phyloP scores from a whole-genome alignment of 108 stramenopile genomes.

The Skeletonema marinoi region DNA sequence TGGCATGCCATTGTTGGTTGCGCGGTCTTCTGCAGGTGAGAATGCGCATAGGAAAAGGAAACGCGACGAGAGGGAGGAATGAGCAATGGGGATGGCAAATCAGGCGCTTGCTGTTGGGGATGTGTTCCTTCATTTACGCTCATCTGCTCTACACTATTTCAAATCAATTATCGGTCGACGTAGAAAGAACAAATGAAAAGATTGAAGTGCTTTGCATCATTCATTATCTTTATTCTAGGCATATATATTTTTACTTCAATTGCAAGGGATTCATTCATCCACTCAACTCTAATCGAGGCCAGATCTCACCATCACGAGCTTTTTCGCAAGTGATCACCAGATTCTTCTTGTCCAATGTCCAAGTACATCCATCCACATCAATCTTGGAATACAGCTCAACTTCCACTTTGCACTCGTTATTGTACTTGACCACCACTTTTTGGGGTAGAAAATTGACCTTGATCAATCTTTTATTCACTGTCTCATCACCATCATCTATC shows the following conservation, averaged over 20 bases:
- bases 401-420: constrained; percentile 28
- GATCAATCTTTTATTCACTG: constrained; percentile 32
- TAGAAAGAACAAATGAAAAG: neutral
- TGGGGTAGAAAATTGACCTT: constrained; percentile 58
- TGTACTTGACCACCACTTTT: constrained; percentile 44
- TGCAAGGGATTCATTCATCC: neutral
- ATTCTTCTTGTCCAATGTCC: constrained; percentile 67
- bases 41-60: too few species aligned
- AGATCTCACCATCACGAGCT: constrained; percentile 26
- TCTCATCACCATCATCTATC: constrained; percentile 23
- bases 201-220: neutral
- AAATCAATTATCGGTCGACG: too few species aligned
- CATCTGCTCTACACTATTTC: too few species aligned
- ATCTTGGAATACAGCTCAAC: constrained; percentile 56
- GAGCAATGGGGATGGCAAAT: too few species aligned
- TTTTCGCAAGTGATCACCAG: constrained; percentile 51
- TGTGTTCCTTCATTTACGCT: too few species aligned
- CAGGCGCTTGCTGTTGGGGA: too few species aligned
- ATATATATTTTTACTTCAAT: neutral
- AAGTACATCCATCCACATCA: constrained; percentile 81
- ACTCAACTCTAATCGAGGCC: constrained; percentile 45
- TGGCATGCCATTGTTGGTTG: too few species aligned
- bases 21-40: too few species aligned
- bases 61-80: too few species aligned
- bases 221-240: neutral